Evolutionary conservation across 805 yeast genomes (phyloP).

Genomic region (Starmerella powellii): DNA sequence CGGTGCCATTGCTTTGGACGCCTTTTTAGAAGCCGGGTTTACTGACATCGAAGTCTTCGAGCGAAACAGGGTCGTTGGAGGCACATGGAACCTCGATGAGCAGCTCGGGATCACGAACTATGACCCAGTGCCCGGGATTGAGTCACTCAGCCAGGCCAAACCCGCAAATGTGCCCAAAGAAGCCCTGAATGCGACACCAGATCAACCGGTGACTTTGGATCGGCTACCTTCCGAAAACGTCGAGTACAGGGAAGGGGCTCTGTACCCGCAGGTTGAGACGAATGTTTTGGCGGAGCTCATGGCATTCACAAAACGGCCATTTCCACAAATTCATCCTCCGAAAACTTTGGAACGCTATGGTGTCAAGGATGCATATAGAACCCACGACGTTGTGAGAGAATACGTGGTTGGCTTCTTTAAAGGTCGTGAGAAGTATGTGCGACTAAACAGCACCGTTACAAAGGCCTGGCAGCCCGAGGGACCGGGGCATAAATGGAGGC

Average conservation of each 20-base stretch:
- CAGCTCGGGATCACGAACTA: conserved; percentile 5
- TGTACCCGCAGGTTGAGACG: conserved; percentile 18
- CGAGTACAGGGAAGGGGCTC: conserved; percentile 3
- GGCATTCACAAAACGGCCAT: conserved; percentile 14
- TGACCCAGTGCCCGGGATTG: conserved; percentile 5
- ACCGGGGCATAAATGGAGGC: conserved; percentile 9
- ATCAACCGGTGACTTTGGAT: background rate
- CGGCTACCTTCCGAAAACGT: too few species aligned
- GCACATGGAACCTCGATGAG: conserved; percentile 19
- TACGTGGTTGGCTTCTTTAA: conserved; percentile 10
- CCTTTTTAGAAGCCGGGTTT: conserved; percentile 13
- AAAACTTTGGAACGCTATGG: conserved; percentile 12
- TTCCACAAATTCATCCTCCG: conserved; percentile 7
- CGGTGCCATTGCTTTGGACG: conserved; percentile 16
- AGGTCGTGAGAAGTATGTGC: conserved; percentile 6
- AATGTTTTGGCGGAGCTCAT: conserved; percentile 16
- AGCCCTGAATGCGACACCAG: conserved; percentile 2
- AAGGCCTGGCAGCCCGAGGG: conserved; percentile 10
- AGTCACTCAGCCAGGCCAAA: background rate
- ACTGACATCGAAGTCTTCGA: conserved; percentile 14
- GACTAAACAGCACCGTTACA: conserved; percentile 11
- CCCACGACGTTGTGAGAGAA: conserved; percentile 13
- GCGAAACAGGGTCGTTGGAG: conserved; percentile 14
- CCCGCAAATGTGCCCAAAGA: background rate
- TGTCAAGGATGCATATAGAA: conserved; percentile 14